Conservation (phyloP, 441 rosid species). For the Corymbia calophylla region DNA sequence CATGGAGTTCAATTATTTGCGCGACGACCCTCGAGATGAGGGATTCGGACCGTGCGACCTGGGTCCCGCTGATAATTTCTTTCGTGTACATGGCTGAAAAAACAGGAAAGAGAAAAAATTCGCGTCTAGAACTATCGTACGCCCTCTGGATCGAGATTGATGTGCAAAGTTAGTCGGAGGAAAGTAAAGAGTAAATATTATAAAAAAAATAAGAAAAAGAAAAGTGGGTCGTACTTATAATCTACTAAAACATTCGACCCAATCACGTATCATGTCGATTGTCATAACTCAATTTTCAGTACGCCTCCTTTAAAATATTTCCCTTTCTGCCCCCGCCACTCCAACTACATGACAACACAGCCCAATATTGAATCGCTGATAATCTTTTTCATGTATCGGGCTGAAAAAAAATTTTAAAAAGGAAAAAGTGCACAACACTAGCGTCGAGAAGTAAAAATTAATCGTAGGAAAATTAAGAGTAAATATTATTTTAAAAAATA, state of each 20-base stretch:
- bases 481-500: neutral
- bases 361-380: neutral
- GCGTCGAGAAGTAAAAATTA: no score
- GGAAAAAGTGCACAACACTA: no score
- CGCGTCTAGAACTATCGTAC: fast-evolving
- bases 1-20: neutral
- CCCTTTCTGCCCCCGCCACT: neutral
- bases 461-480: neutral
- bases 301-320: no score
- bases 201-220: no score
- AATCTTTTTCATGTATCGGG: no score
- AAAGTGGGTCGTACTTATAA: no score
- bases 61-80: neutral
- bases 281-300: no score
- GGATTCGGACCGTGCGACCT: neutral
- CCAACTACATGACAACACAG: neutral
- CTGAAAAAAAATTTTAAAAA: no score
- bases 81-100: neutral
- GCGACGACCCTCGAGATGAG: neutral
- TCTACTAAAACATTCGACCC: no score
- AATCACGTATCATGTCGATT: no score
- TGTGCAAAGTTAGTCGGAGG: neutral
- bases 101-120: fast-evolving
- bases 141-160: neutral
- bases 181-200: fast-evolving